phyloP scores from a whole-genome alignment of 345 rosid species.

The Ceriops decandra region DNA sequence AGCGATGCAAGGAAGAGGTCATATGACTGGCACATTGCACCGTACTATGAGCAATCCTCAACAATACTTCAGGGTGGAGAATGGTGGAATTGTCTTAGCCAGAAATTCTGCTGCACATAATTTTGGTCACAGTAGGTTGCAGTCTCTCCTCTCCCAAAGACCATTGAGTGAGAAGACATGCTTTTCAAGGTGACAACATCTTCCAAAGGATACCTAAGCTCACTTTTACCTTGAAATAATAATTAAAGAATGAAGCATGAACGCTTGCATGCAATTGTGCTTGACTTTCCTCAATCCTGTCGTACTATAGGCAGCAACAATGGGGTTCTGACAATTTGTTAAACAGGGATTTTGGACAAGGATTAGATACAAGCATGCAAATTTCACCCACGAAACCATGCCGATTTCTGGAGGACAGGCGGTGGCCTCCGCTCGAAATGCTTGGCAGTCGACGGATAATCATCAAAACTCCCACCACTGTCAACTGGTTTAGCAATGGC shows the following conservation, averaged over 20 bases:
- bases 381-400: slow-evolving; percentile 30
- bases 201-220: too few species aligned
- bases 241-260: neutral
- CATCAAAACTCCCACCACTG: slow-evolving; percentile 6
- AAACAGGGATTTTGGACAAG: slow-evolving; percentile 20
- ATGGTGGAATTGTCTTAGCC: slow-evolving; percentile 34
- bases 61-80: slow-evolving; percentile 41
- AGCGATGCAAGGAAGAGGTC: slow-evolving; percentile 26
- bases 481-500: neutral
- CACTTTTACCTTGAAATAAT: neutral
- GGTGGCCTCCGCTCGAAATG: slow-evolving; percentile 39
- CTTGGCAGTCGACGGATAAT: slow-evolving; percentile 27
- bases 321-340: slow-evolving; percentile 2
- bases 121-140: slow-evolving; percentile 16
- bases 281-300: too few species aligned
- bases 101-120: slow-evolving; percentile 15
- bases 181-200: slow-evolving; percentile 19
- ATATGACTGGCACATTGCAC: slow-evolving; percentile 13
- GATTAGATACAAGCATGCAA: slow-evolving; percentile 20
- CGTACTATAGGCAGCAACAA: slow-evolving; percentile 14
- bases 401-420: slow-evolving; percentile 35
- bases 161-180: slow-evolving; percentile 16
- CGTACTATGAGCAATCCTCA: slow-evolving; percentile 19
- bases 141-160: slow-evolving; percentile 18
- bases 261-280: neutral